A percentile compares a stretch with the other conserved stretches of the same genome.
phyloP scores from a whole-genome alignment of 331 rosid species.

The Malus hybrid region DNA sequence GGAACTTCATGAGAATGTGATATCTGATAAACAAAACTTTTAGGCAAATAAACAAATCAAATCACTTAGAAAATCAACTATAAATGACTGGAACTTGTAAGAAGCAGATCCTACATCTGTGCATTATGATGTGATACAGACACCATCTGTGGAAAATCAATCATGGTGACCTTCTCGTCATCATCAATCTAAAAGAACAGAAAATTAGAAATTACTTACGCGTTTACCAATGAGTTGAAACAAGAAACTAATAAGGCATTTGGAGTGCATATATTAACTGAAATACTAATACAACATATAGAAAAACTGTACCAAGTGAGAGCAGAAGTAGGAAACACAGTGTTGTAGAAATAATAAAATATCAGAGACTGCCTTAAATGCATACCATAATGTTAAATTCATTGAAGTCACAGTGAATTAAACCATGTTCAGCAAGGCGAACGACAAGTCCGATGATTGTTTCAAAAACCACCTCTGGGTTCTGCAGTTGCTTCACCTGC shows the following conservation, averaged over 20 bases:
- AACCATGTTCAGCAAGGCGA: conserved; percentile 72
- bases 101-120: conserved; percentile 56
- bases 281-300: background rate
- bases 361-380: background rate
- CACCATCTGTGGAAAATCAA: conserved; percentile 94
- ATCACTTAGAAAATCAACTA: background rate
- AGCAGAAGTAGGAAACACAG: background rate
- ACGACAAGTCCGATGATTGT: conserved; percentile 54
- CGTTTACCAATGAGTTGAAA: conserved; percentile 5
- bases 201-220: background rate
- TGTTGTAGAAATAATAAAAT: background rate
- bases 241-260: background rate
- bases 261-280: background rate
- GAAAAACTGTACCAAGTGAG: background rate
- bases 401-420: conserved; percentile 82
- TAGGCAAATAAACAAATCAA: background rate
- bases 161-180: conserved; percentile 75
- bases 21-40: background rate
- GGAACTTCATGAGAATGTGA: conserved; percentile 1
- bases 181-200: conserved; percentile 55
- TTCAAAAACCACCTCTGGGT: conserved; percentile 64
- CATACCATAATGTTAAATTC: conserved; percentile 81
- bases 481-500: conserved; percentile 76
- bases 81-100: background rate
- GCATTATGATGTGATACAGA: conserved; percentile 83